Percentiles rank a stretch among this genome's conserved stretches.
Conservation (phyloP, 345 rosid genomes). For the Brassica carinata region DNA sequence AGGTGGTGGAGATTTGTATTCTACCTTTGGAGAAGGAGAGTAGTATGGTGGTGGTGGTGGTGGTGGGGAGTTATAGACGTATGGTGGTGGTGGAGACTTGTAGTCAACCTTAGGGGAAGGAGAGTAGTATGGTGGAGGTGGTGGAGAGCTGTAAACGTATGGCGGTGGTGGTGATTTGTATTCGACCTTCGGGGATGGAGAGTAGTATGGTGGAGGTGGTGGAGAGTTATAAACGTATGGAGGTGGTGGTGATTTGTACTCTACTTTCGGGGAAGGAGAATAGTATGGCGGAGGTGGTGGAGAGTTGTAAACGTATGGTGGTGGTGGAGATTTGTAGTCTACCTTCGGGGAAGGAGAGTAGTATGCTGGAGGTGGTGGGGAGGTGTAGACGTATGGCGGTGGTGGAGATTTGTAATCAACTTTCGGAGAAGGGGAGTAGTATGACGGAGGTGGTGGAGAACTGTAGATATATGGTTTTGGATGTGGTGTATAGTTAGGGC, state of each 20-base stretch:
- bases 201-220: background rate
- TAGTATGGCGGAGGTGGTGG: background rate
- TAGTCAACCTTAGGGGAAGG: background rate
- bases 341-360: background rate
- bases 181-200: background rate
- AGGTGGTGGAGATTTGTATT: background rate
- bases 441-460: background rate
- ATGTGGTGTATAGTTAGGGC: slow-evolving; percentile 1
- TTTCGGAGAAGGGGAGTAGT: background rate
- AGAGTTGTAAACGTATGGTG: background rate
- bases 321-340: background rate
- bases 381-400: background rate
- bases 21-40: background rate
- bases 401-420: background rate
- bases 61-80: background rate
- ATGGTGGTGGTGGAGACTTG: background rate
- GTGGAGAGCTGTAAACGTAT: background rate
- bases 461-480: background rate
- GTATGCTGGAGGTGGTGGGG: background rate
- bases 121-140: background rate
- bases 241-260: background rate
- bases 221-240: background rate
- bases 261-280: background rate
- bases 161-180: background rate
- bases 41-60: background rate